Percentiles rank a stretch among this genome's conserved stretches.
Evolutionary conservation across 2,329 filamentous ascomycete genomes (phyloP).

Genomic region (Rugonectria rugulosa): DNA sequence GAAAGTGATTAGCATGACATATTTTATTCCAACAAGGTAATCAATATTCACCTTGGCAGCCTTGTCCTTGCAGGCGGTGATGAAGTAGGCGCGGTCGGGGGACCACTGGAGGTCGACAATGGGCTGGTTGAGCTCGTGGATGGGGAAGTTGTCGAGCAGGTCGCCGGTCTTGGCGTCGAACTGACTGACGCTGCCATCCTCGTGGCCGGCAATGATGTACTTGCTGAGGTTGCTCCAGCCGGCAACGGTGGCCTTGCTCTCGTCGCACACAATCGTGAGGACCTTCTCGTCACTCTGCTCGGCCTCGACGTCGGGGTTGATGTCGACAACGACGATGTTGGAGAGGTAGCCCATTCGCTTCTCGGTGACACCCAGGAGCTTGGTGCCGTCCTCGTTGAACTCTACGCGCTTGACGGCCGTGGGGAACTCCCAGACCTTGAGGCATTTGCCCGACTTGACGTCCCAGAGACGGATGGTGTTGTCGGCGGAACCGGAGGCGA

Average conservation of each 20-base stretch:
- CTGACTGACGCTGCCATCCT: constrained; percentile 90
- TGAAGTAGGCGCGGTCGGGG: constrained; percentile 93
- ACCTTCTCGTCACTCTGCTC: constrained; percentile 85
- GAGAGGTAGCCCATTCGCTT: constrained; percentile 97
- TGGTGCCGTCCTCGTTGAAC: constrained; percentile 92
- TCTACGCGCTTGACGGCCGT: constrained; percentile 98
- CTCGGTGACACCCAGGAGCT: constrained; percentile 93
- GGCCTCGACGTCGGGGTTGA: constrained; percentile 82
- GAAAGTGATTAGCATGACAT: constrained; percentile 19
- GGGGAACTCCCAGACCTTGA: constrained; percentile 98
- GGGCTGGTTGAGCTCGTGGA: constrained; percentile 82
- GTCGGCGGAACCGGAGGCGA: constrained; percentile 95
- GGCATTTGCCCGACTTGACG: constrained; percentile 86
- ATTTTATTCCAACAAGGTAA: not conserved
- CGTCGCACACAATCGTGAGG: constrained; percentile 89
- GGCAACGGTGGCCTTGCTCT: constrained; percentile 96
- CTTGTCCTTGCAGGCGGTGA: constrained; percentile 98
- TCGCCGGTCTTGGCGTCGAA: constrained; percentile 95
- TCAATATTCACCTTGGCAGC: constrained; percentile 75
- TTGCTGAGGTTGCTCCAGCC: constrained; percentile 94
- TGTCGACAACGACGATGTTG: constrained; percentile 91
- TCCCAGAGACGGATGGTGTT: constrained; percentile 99
- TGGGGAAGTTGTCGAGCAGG: constrained; percentile 78
- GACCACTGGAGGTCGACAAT: constrained; percentile 97
- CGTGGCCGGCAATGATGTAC: constrained; percentile 97